Base-by-base conservation (phyloP, 2,329 filamentous ascomycete genomes). In the Graphiopsis chlorocephala region DNA sequence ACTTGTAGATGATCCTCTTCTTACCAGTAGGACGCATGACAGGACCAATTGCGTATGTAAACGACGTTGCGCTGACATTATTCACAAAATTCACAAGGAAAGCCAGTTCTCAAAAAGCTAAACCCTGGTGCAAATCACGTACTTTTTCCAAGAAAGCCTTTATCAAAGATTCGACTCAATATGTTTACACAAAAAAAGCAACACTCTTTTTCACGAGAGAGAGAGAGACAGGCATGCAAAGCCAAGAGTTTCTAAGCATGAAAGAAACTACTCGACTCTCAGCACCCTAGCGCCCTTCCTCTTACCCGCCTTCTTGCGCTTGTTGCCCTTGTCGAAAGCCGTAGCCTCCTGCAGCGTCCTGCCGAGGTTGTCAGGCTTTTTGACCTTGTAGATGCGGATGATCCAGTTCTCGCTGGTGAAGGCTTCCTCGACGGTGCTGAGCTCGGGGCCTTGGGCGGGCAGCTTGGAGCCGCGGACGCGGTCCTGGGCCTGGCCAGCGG, bases 401-500 rank as follows among this genome's bases (percentile, higher is more conserved):
- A 99, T 99, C 95, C 95, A 99, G 85, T 99, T 99, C 84, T 99
- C 95, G 75, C 92, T 97, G 63, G 96, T 99, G 78, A 96, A 99
- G 11, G 95, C 95, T 81, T 99, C 95, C 77, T 99, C 95, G 55
- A 99, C 80, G 4, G 90, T 95, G 79, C 90, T 92, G 65, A 99
- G 88, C 67, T 90, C 86, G 10, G 95, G 95, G 1, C 92, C 90
- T 70, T 93, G 85, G 14, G 92, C 87, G n/a, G 95, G 96, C 60
- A 98, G 82, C 66, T 86, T 87, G 42, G 86, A 85, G 69, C 89
- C 88, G 75, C 95, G 93, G 69, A 99, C 95, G 71, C 95, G 90
- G 77, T 99, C 95, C 72, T 88, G 83, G 38, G 92, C 93, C 80
- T 98, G 93, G 68, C 95, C 95, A 2, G 90, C 85, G 52, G 93